Evolutionary conservation across 163 green algal genomes (phyloP), one percentile per base, ranked within the genome.

Genomic region (Volvox carteri): DNA sequence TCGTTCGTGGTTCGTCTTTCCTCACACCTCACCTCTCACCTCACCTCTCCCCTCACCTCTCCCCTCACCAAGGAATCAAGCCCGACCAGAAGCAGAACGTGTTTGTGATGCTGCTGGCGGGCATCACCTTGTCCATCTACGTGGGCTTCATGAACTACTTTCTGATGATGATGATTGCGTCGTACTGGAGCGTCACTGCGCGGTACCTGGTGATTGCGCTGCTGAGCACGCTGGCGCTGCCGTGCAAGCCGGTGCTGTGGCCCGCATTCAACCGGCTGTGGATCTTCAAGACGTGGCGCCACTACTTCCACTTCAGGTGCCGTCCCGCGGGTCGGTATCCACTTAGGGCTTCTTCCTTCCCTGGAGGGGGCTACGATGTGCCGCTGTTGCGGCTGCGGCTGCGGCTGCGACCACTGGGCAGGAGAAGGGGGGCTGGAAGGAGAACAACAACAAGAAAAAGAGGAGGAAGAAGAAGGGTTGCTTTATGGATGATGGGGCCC

Each of bases 231-330:
- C 56, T 92, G 54, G 33, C 72, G 23, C 77, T 92, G 46, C 89
- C 89, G 11, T 50, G 44, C 54, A 91, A 87, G 80, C 90, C 90
- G 0, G 58, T 91, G 35, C 85, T 91, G n/a, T 92, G 90, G 90
- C 85, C 78, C 46, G 78, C 76, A 21, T 91, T 92, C 85, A 86
- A 86, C 52, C 72, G 67, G 42, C 79, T 86, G 52, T 86, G 87
- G 87, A 56, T 91, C 18, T 91, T 91, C 80, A 83, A 85, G 56
- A 89, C 78, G 3, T 91, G 87, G 87, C 70, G 87, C 14, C 75
- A 91, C 44, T 91, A 91, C 80, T 91, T 91, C 80, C 80, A 87
- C 46, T 90, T 79, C 85, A 80, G 54, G 72, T 86, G 30, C 39
- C 35, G 21, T 42, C n/a, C n/a, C n/a, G n/a, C n/a, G n/a, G n/a